These are phyloP conservation scores for Camptophora hylomeconis DNA, from an alignment of 2,329 filamentous ascomycete species.

Conservation along the genomic window DNA sequence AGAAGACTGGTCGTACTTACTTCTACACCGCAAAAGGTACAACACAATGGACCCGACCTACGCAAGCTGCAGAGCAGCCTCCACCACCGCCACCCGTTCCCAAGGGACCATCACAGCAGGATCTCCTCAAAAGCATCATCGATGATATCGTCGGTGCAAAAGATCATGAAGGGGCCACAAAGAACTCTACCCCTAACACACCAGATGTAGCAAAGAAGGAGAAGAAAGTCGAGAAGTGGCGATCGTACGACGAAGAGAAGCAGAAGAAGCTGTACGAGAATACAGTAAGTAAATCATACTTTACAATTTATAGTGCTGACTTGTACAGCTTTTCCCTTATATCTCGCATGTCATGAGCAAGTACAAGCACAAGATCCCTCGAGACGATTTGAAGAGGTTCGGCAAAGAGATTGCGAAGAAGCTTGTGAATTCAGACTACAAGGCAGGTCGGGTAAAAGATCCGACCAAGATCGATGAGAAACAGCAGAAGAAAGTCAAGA, in stretches of 20 bases:
- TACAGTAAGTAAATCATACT: slow-evolving; percentile 48
- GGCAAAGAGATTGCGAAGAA: slow-evolving; percentile 69
- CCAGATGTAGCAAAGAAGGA: slow-evolving; percentile 47
- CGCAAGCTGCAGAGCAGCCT: slow-evolving; percentile 51
- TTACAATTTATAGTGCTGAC: background rate
- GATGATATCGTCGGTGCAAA: slow-evolving; percentile 64
- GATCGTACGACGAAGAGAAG: slow-evolving; percentile 53
- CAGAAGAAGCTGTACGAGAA: slow-evolving; percentile 93
- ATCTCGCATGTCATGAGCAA: slow-evolving; percentile 79
- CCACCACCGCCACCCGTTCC: slow-evolving; percentile 48
- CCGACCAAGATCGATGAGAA: slow-evolving; percentile 65
- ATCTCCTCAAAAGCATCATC: slow-evolving; percentile 51
- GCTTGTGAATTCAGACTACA: slow-evolving; percentile 82
- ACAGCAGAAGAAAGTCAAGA: slow-evolving; percentile 70
- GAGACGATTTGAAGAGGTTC: slow-evolving; percentile 56
- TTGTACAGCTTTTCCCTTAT: slow-evolving; percentile 59
- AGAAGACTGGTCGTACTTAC: slow-evolving; percentile 58
- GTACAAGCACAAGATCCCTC: slow-evolving; percentile 74
- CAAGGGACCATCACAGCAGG: slow-evolving; percentile 64
- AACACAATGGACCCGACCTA: slow-evolving; percentile 73
- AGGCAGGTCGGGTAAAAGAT: slow-evolving; percentile 72
- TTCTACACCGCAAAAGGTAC: slow-evolving; percentile 70
- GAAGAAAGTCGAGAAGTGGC: slow-evolving; percentile 36
- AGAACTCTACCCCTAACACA: slow-evolving; percentile 47
- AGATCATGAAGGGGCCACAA: slow-evolving; percentile 26